These are phyloP conservation scores for Ceratocystis papillata DNA, from an alignment of 2,329 filamentous ascomycete genomes.

Conservation along the genomic window DNA sequence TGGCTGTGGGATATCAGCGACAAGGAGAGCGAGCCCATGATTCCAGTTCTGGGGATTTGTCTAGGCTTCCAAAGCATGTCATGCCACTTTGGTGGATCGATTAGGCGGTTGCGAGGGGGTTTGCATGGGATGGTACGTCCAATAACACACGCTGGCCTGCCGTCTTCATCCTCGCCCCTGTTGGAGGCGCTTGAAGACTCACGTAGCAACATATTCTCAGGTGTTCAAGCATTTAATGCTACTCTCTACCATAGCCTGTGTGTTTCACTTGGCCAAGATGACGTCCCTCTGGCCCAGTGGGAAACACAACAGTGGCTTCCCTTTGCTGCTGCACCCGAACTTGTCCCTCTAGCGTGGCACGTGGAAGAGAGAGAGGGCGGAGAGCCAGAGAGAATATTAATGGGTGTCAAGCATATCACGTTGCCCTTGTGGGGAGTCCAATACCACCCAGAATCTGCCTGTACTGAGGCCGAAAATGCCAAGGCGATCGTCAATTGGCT, in stretches of 20 bases:
- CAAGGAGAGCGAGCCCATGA: constrained; percentile 38
- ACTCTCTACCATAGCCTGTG: constrained; percentile 66
- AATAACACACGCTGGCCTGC: constrained; percentile 43
- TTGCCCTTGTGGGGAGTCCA: constrained; percentile 80
- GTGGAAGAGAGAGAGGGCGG: constrained; percentile 36
- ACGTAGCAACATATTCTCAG: constrained; percentile 51
- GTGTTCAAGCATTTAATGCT: constrained; percentile 50
- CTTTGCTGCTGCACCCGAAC: constrained; percentile 32
- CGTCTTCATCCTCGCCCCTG: not conserved
- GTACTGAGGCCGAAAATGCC: constrained; percentile 58
- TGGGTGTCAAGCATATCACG: constrained; percentile 57
- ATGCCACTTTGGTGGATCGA: constrained; percentile 52
- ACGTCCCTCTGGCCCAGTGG: constrained; percentile 33
- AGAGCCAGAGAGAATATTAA: constrained; percentile 49
- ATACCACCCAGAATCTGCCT: constrained; percentile 83
- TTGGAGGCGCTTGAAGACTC: constrained; percentile 25
- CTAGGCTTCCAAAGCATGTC: constrained; percentile 79
- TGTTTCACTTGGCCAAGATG: constrained; percentile 44
- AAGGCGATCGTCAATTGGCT: constrained; percentile 68
- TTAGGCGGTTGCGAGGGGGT: constrained; percentile 58
- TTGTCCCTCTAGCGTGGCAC: constrained; percentile 54
- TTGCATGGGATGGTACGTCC: constrained; percentile 70
- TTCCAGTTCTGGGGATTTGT: constrained; percentile 81
- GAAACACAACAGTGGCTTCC: constrained; percentile 34
- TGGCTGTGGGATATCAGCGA: constrained; percentile 51